Evolutionary conservation across 2,329 filamentous ascomycete species (phyloP), one percentile per base, ranked within the genome.

Genomic region (Leptographium procerum): DNA sequence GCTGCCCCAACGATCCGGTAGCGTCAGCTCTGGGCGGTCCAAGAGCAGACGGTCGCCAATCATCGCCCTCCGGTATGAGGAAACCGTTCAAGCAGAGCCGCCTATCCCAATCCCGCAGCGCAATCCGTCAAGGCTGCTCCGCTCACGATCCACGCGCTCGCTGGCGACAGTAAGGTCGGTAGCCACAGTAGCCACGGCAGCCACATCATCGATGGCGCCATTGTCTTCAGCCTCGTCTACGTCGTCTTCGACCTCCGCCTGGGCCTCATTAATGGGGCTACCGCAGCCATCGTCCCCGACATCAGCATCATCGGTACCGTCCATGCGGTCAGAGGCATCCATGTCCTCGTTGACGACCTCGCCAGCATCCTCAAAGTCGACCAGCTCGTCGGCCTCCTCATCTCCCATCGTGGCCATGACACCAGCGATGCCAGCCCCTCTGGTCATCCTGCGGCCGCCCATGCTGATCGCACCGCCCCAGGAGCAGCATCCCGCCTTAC

Each of bases 31-130:
- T 8, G 40, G 19, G 40, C 16, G 7, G 40, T 7, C 40, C 19
- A 43, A 22, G 40, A 43, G 40, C 40, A 66, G 70, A 61, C 65
- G 81, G 64, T 70, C 73, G 48, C 71, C 69, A 63, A 68, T 84
- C 64, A 74, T 84, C 60, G 77, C 76, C 53, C 66, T 85, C 58
- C 78, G 80, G 59, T 85, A 86, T 71, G 83, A 86, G 66, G 77
- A 84, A 69, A 82, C 80, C 40, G 71, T 77, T 55, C 76, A 79
- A 64, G 79, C 79, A 53, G 77, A 80, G 68, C 79, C 79, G 60
- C 83, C 82, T 40, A 80, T 83, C 62, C 77, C 77, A 52, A 69
- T 82, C 60, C 67, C 69, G 56, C 74, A 77, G 61, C 72, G 73
- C 65, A 74, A 69, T 67, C 72, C 69, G 63, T 68, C 68, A 61